These are phyloP conservation scores for Suhomyces faveliae DNA, from an alignment of 805 yeast species.

Conservation along the genomic window DNA sequence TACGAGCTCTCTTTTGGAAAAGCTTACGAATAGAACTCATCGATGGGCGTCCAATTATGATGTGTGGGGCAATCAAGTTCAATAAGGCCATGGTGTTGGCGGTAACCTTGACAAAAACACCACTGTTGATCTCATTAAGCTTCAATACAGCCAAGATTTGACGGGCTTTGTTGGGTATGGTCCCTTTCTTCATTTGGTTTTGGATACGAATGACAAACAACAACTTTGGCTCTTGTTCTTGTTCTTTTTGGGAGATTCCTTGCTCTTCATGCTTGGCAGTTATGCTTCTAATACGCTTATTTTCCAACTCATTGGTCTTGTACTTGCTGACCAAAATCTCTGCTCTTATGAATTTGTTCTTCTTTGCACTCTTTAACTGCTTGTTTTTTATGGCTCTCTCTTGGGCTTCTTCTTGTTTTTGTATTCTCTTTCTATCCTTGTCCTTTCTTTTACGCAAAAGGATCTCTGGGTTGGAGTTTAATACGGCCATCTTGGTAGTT, in stretches of 20 bases:
- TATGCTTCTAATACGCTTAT: conserved; percentile 64
- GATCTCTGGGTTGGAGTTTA: conserved; percentile 73
- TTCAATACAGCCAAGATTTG: conserved; percentile 61
- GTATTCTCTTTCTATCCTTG: conserved; percentile 68
- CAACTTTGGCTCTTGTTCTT: conserved; percentile 37
- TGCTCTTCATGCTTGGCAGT: conserved; percentile 46
- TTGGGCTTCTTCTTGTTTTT: conserved; percentile 66
- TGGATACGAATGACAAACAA: conserved; percentile 66
- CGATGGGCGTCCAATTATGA: conserved; percentile 75
- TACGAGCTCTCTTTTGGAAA: conserved; percentile 73
- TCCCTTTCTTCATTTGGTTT: conserved; percentile 57
- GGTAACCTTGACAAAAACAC: conserved; percentile 69
- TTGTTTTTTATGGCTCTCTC: conserved; percentile 47
- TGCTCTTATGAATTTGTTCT: conserved; percentile 64
- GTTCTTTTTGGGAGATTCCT: conserved; percentile 18
- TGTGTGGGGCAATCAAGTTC: conserved; percentile 68
- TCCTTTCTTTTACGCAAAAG: conserved; percentile 76
- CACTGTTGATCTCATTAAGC: conserved; percentile 58
- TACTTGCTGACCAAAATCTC: conserved; percentile 70
- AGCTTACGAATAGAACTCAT: conserved; percentile 67
- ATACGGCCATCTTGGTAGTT: conserved; percentile 37
- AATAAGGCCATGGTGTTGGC: conserved; percentile 59
- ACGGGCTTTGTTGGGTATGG: conserved; percentile 62
- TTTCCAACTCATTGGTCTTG: conserved; percentile 64
- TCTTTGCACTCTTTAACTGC: conserved; percentile 39